These are phyloP conservation scores for Chaetomium cochliodes DNA, from an alignment of 495 filamentous ascomycete species.

Conservation along the genomic window DNA sequence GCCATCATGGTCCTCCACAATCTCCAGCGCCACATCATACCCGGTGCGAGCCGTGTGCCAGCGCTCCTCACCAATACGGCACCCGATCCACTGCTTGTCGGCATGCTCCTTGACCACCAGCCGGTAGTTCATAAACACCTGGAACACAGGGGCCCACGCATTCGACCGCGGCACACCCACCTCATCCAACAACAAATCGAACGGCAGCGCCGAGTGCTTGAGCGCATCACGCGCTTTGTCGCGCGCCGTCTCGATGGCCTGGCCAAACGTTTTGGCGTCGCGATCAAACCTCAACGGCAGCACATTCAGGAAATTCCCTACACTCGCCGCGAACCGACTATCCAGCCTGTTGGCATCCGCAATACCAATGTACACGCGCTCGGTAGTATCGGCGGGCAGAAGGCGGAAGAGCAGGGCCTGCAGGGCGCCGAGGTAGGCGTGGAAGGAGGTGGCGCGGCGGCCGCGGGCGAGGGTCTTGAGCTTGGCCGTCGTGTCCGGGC, in stretches of 20 bases:
- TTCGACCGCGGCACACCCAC: conserved; percentile 25
- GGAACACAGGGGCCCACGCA: conserved; percentile 36
- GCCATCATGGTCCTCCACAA: conserved; percentile 22
- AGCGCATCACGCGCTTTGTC: conserved; percentile 24
- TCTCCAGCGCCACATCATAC: conserved; percentile 33
- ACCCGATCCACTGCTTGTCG: conserved; percentile 3
- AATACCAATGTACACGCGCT: conserved; percentile 37
- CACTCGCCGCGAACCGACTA: conserved; percentile 26
- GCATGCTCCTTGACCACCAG: conserved; percentile 20
- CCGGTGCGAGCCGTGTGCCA: conserved; percentile 8
- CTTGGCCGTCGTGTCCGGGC: background rate
- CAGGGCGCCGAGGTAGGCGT: conserved; percentile 11
- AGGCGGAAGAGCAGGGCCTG: conserved; percentile 1
- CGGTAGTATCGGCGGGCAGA: background rate
- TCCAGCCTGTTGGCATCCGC: conserved; percentile 42
- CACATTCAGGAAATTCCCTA: conserved; percentile 52
- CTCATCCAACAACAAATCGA: conserved; percentile 39
- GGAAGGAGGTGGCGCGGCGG: background rate
- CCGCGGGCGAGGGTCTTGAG: background rate
- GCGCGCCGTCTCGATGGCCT: conserved; percentile 21
- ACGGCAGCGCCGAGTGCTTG: conserved; percentile 34
- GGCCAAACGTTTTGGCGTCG: conserved; percentile 15
- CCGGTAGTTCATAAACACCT: conserved; percentile 43
- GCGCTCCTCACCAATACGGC: conserved; percentile 15
- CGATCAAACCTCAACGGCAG: conserved; percentile 44